Evolutionary conservation across 805 yeast genomes (phyloP).

Genomic region (Starmerella riodocensis): DNA sequence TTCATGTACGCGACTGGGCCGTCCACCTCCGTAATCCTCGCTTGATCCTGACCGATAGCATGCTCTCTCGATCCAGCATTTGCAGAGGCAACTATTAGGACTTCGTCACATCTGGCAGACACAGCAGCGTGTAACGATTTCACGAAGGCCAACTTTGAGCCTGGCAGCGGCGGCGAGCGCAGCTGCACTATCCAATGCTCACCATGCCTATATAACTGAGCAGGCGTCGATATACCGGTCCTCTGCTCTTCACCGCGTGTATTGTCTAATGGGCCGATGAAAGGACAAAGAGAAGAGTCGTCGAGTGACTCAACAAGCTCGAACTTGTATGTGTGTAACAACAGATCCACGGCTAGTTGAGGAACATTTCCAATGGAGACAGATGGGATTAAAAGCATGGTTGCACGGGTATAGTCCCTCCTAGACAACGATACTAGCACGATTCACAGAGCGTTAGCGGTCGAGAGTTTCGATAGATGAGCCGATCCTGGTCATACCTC

Average conservation of each 20-base stretch:
- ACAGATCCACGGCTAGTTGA: slow-evolving; percentile 62
- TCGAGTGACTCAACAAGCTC: slow-evolving; percentile 43
- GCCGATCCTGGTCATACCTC: too few relatives aligned
- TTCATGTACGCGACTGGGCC: slow-evolving; percentile 22
- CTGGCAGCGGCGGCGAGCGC: slow-evolving; percentile 72
- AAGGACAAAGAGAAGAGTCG: slow-evolving; percentile 57
- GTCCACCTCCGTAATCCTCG: slow-evolving; percentile 1
- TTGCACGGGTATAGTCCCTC: too few relatives aligned
- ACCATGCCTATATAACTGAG: slow-evolving; percentile 38
- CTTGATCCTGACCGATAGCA: background rate
- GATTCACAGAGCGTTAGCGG: too few relatives aligned
- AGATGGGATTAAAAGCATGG: slow-evolving; percentile 47
- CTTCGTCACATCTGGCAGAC: slow-evolving; percentile 20
- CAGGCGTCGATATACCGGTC: slow-evolving; percentile 40
- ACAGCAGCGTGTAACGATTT: slow-evolving; percentile 31
- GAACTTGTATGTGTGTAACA: slow-evolving; percentile 50
- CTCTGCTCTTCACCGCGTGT: slow-evolving; percentile 20
- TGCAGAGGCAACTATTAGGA: slow-evolving; percentile 56
- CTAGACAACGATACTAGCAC: too few relatives aligned
- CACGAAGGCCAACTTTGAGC: slow-evolving; percentile 39
- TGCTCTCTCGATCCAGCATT: slow-evolving; percentile 41
- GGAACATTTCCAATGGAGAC: slow-evolving; percentile 85
- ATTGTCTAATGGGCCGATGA: slow-evolving; percentile 65
- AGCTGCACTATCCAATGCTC: slow-evolving; percentile 46
- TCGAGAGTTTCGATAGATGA: too few relatives aligned